Conservation (phyloP, 768 basidiomycete genomes). For the Trametes punicea region DNA sequence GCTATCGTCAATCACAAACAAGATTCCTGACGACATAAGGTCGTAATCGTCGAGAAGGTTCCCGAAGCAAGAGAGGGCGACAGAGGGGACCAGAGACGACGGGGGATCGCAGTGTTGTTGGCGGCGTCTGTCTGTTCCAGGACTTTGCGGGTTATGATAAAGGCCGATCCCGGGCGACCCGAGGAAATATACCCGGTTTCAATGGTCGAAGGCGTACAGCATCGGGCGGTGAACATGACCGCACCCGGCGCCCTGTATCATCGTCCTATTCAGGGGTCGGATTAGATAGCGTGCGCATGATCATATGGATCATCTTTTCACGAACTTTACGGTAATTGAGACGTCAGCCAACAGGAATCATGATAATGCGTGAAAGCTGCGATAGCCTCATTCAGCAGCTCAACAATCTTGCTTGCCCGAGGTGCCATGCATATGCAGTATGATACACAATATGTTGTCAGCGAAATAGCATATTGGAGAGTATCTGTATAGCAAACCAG, state of each 20-base stretch:
- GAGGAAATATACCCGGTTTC: neutral
- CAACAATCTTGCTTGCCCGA: too few relatives aligned
- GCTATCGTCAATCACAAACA: constrained; percentile 7
- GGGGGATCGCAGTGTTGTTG: neutral
- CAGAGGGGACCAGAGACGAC: neutral
- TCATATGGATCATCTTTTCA: too few relatives aligned
- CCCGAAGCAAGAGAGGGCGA: neutral
- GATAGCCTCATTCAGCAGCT: too few relatives aligned
- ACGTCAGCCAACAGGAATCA: too few relatives aligned
- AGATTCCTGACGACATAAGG: neutral
- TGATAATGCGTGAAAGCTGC: too few relatives aligned
- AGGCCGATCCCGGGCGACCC: neutral
- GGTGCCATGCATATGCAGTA: too few relatives aligned
- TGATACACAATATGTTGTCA: too few relatives aligned
- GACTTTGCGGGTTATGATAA: too few relatives aligned
- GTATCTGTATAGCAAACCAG: too few relatives aligned
- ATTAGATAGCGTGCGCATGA: neutral
- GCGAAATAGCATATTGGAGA: too few relatives aligned
- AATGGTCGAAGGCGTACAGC: neutral
- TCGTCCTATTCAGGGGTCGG: neutral
- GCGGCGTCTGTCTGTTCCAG: too few relatives aligned
- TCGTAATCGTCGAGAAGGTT: neutral
- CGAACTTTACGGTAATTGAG: too few relatives aligned
- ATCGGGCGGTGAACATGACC: neutral
- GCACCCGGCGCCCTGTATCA: neutral